Evolutionary conservation across 176 grass and related monocot genomes (phyloP).

Genomic region (Avena eriantha): DNA sequence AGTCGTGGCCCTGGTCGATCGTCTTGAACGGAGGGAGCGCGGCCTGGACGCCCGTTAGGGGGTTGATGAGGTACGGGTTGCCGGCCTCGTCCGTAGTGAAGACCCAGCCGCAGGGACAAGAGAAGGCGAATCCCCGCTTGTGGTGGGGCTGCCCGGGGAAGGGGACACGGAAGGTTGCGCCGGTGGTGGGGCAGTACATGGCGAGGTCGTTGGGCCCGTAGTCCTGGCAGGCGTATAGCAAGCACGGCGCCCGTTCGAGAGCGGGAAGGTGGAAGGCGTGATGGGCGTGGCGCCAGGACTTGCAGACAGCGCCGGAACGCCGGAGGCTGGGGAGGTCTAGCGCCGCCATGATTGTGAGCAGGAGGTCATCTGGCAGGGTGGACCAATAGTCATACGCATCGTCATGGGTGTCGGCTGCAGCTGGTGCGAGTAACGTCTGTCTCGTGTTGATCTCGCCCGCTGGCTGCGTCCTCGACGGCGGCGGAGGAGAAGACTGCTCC

Average conservation of each 20-base stretch:
- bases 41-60: not conserved
- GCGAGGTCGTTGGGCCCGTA: not conserved
- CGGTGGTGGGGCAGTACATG: not conserved
- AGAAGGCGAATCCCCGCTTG: not conserved
- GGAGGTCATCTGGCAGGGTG: not conserved
- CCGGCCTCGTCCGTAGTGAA: not conserved
- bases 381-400: not conserved
- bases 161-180: not conserved
- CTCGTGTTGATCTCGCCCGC: too few species aligned
- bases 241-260: not conserved
- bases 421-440: not conserved
- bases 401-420: too few species aligned
- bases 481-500: too few species aligned
- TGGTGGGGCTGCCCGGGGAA: not conserved
- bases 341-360: not conserved
- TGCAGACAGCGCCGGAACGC: not conserved
- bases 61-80: not conserved
- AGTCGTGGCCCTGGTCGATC: too few species aligned
- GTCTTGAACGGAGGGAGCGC: too few species aligned
- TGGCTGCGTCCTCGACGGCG: too few species aligned
- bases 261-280: not conserved
- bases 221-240: not conserved
- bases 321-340: not conserved
- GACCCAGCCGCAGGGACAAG: not conserved
- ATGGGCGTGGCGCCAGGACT: not conserved